A percentile compares a stretch with the other conserved stretches of the same genome.
Conservation (phyloP, 305 asterid genomes). For the Plantago lanceolata region DNA sequence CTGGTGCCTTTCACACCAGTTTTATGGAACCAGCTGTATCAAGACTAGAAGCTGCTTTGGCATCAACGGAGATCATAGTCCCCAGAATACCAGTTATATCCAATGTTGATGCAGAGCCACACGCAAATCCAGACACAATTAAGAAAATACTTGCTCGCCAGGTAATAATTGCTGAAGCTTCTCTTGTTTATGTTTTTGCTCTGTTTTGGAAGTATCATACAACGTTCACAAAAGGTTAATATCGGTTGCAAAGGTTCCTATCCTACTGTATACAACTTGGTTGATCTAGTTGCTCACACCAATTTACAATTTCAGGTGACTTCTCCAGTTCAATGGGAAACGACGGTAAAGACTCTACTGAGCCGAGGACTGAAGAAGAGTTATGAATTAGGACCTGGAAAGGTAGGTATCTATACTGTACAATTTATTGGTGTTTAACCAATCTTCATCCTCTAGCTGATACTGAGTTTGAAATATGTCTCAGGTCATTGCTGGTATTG, state of each 20-base stretch:
- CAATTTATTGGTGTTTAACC: not conserved
- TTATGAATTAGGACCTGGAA: slow-evolving; percentile 95
- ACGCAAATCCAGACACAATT: slow-evolving; percentile 79
- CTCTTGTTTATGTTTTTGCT: too few relatives aligned
- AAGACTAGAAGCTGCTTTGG: slow-evolving; percentile 77
- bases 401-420: slow-evolving; percentile 28
- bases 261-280: too few relatives aligned
- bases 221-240: too few relatives aligned
- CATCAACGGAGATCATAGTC: slow-evolving; percentile 65
- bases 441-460: slow-evolving; percentile 9
- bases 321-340: slow-evolving; percentile 99
- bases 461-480: slow-evolving; percentile 8
- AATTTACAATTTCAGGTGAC: slow-evolving; percentile 52
- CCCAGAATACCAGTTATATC: slow-evolving; percentile 96
- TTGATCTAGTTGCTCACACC: slow-evolving; percentile 3
- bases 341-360: slow-evolving; percentile 72
- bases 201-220: too few relatives aligned
- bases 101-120: slow-evolving; percentile 91
- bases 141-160: slow-evolving; percentile 85
- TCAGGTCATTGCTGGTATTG: slow-evolving; percentile 60
- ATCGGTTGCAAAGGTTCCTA: too few relatives aligned
- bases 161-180: slow-evolving; percentile 31
- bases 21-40: slow-evolving; percentile 97
- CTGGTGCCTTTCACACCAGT: slow-evolving; percentile 93
- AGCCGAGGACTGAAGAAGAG: slow-evolving; percentile 68